These are phyloP conservation scores for Schizochytrium sp. DNA, from an alignment of 108 stramenopile genomes.

Conservation along the genomic window DNA sequence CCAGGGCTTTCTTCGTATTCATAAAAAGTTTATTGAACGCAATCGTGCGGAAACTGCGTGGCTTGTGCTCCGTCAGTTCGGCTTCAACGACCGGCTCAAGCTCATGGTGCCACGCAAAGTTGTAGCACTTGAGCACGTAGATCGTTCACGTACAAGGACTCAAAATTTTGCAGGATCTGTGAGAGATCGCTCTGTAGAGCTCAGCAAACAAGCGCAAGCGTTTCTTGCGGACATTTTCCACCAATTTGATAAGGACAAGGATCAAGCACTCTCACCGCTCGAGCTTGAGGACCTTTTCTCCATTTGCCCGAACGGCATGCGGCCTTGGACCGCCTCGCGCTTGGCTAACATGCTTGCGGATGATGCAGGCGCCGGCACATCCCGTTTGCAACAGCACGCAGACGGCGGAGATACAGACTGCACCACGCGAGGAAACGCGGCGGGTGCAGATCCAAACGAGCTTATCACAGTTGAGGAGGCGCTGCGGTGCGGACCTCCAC, in stretches of 20 bases:
- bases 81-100: slow-evolving; percentile 29
- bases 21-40: slow-evolving; percentile 56
- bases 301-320: background rate
- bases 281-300: slow-evolving; percentile 53
- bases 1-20: slow-evolving; percentile 15
- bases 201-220: background rate
- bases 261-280: background rate
- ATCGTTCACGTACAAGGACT: background rate
- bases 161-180: background rate
- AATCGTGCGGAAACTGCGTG: slow-evolving; percentile 53
- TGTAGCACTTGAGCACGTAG: background rate
- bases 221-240: slow-evolving; percentile 36
- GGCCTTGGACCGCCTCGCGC: no score
- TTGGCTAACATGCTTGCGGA: no score
- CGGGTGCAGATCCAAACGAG: slow-evolving; percentile 3
- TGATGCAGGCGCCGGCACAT: no score
- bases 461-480: slow-evolving; percentile 32
- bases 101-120: background rate
- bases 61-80: slow-evolving; percentile 54
- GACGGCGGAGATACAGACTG: no score
- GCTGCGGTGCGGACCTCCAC: background rate
- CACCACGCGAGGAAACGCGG: background rate
- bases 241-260: slow-evolving; percentile 35
- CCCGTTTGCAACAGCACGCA: no score
- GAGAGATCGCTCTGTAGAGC: slow-evolving; percentile 31